Percentiles rank a stretch among this genome's conserved stretches.
These are phyloP conservation scores for Nitzschia sp. DNA, from an alignment of 108 stramenopile genomes.

Conservation along the genomic window DNA sequence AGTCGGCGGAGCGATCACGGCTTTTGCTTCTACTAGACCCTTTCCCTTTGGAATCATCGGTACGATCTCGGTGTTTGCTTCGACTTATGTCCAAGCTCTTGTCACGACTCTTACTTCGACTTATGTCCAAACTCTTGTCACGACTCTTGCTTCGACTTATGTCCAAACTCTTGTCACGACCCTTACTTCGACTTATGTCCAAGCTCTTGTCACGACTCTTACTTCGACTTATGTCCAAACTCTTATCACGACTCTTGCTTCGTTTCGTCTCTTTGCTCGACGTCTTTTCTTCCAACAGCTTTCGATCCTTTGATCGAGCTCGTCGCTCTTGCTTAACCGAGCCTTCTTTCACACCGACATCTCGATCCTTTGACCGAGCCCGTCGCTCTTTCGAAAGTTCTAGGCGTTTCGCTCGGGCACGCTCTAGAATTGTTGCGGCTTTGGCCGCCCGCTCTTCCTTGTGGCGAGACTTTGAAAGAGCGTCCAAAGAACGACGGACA, in stretches of 20 bases:
- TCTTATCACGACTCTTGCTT: neutral
- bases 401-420: neutral
- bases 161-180: neutral
- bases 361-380: neutral
- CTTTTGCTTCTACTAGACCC: neutral
- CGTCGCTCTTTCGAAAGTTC: neutral
- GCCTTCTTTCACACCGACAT: neutral
- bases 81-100: neutral
- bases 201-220: neutral
- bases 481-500: neutral
- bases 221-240: neutral
- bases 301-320: neutral
- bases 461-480: neutral
- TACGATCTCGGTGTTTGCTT: neutral
- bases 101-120: neutral
- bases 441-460: neutral
- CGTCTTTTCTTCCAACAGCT: too few relatives aligned
- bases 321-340: neutral
- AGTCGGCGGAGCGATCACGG: neutral
- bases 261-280: conserved; percentile 2
- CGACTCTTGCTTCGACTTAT: too few relatives aligned
- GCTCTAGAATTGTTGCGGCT: neutral
- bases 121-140: too few relatives aligned
- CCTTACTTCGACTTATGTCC: neutral
- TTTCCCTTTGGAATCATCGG: neutral